A percentile compares a stretch with the other conserved stretches of the same genome.
Evolutionary conservation across 2,329 filamentous ascomycete species (phyloP).

Genomic region (Penicillium sp.): DNA sequence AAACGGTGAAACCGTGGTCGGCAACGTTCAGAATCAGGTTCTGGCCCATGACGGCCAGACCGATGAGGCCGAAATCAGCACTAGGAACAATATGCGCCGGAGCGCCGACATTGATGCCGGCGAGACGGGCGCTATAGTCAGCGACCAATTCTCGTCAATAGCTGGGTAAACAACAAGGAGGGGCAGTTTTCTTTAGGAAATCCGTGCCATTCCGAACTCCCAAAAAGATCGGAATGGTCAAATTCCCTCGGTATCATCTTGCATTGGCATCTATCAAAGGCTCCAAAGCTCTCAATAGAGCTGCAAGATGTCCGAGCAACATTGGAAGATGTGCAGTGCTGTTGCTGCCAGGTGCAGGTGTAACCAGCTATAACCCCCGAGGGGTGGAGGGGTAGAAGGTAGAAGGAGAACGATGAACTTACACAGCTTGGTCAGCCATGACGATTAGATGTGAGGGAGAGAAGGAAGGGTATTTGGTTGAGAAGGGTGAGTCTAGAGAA

Average conservation of each 20-base stretch:
- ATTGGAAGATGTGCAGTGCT: background rate
- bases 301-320: constrained; percentile 3
- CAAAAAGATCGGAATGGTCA: constrained; percentile 1
- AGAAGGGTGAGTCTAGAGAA: constrained; percentile 22
- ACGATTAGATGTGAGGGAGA: constrained; percentile 22
- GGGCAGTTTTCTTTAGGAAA: background rate
- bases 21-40: constrained; percentile 90
- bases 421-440: constrained; percentile 50
- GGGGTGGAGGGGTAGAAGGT: constrained; percentile 5
- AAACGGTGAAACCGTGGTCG: constrained; percentile 92
- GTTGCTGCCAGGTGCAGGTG: background rate
- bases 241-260: constrained; percentile 5
- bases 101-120: constrained; percentile 71
- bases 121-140: constrained; percentile 70
- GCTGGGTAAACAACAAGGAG: constrained; percentile 16
- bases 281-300: background rate
- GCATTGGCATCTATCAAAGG: constrained; percentile 2
- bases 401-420: constrained; percentile 31
- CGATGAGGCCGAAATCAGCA: constrained; percentile 89
- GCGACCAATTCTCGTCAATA: constrained; percentile 41
- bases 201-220: constrained; percentile 13
- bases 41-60: constrained; percentile 87
- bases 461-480: constrained; percentile 9
- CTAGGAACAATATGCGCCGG: constrained; percentile 58
- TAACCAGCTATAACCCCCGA: background rate